Evolutionary conservation across 768 basidiomycete species (phyloP).

Genomic region (Astraeus odoratus): DNA sequence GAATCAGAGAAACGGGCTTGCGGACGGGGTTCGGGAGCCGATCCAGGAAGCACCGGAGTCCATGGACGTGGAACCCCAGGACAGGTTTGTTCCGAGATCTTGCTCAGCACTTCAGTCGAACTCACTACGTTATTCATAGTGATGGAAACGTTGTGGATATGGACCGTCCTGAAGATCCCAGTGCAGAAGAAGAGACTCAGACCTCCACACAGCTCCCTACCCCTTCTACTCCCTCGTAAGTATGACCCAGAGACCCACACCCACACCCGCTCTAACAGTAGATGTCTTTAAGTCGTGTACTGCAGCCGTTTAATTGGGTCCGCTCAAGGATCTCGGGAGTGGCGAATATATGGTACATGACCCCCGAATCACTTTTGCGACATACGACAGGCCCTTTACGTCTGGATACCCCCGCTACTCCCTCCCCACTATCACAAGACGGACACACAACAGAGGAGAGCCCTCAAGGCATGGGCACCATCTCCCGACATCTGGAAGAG

Average conservation of each 20-base stretch:
- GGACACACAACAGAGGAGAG: conserved; percentile 4
- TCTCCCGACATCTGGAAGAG: neutral
- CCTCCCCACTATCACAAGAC: neutral
- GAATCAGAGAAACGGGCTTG: neutral
- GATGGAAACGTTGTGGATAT: neutral
- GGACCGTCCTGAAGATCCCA: neutral
- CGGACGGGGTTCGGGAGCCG: neutral
- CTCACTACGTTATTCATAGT: neutral
- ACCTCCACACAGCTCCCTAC: neutral
- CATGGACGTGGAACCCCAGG: neutral
- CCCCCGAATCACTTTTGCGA: neutral
- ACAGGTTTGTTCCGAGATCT: neutral
- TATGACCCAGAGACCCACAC: neutral
- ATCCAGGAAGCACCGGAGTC: too few relatives aligned
- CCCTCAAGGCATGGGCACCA: neutral
- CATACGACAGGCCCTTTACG: neutral
- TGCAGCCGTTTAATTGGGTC: neutral
- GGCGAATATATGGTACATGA: neutral
- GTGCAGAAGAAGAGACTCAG: neutral
- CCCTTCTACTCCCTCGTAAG: neutral
- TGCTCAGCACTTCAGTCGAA: too few relatives aligned
- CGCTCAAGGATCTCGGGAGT: neutral
- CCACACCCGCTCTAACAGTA: neutral
- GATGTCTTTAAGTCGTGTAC: neutral
- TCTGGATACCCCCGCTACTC: neutral